These are phyloP conservation scores for Vitis hybrid DNA, from an alignment of 177 flowering plant genomes.

Conservation along the genomic window DNA sequence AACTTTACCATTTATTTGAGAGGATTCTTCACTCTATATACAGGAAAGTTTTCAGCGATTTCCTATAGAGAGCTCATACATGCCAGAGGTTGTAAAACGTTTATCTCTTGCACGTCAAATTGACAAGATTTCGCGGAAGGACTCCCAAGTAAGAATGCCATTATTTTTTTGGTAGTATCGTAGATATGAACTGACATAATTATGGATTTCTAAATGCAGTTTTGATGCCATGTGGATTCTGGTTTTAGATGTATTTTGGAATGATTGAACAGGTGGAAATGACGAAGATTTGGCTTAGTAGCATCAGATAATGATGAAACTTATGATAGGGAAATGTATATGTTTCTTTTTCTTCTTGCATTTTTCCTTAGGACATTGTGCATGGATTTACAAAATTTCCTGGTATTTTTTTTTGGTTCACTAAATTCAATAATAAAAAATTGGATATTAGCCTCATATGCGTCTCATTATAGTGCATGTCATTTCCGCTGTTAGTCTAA, in stretches of 20 bases:
- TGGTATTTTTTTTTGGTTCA: no score
- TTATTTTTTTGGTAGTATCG: neutral
- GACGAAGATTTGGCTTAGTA: neutral
- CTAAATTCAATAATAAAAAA: no score
- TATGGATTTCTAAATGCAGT: neutral
- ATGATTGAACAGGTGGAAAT: neutral
- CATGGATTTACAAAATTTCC: no score
- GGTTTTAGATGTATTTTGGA: neutral
- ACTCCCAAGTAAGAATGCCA: constrained; percentile 61
- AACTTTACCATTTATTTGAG: neutral
- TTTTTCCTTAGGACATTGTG: no score
- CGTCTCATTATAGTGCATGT: no score
- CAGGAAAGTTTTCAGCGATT: constrained; percentile 85
- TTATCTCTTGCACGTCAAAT: constrained; percentile 91
- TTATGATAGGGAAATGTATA: no score
- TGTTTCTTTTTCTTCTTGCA: no score
- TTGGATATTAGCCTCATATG: no score
- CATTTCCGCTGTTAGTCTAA: no score
- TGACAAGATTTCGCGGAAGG: constrained; percentile 68
- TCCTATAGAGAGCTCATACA: constrained; percentile 80
- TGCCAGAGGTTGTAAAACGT: constrained; percentile 76
- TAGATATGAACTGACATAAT: neutral
- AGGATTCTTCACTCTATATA: neutral
- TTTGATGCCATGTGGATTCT: neutral
- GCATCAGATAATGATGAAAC: neutral